Evolutionary conservation across 257 asterid genomes (phyloP).

Genomic region (Primulina tabacum): DNA sequence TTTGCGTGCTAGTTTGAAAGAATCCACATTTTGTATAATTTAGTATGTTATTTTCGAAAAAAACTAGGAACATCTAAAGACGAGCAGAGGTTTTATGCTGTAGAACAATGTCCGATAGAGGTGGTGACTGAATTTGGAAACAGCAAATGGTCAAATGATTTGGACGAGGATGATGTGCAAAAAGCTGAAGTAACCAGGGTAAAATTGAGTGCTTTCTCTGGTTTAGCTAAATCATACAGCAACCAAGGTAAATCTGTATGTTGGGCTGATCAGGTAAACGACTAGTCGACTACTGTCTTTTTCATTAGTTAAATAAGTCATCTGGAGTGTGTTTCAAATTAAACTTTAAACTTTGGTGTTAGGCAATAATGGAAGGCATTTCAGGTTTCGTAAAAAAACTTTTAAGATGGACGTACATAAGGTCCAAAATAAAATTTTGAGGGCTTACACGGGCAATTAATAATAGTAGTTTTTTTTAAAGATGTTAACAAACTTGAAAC

Average conservation of each 20-base stretch:
- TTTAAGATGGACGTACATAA: too few relatives aligned
- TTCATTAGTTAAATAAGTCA: neutral
- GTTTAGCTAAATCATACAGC: constrained; percentile 49
- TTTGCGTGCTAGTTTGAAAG: constrained; percentile 1
- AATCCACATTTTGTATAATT: constrained; percentile 17
- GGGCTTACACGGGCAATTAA: neutral
- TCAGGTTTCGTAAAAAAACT: neutral
- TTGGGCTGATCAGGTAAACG: constrained; percentile 96
- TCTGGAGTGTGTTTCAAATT: too few relatives aligned
- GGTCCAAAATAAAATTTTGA: neutral
- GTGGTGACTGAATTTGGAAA: constrained; percentile 72
- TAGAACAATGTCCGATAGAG: constrained; percentile 42
- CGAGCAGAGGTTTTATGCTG: constrained; percentile 43
- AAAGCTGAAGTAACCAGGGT: constrained; percentile 34
- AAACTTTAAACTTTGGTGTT: neutral
- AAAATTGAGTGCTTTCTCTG: constrained; percentile 48
- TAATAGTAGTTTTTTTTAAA: too few relatives aligned
- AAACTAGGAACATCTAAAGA: constrained; percentile 37
- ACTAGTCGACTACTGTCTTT: constrained; percentile 1
- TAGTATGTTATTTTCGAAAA: constrained; percentile 19
- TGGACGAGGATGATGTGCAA: constrained; percentile 63
- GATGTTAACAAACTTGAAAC: neutral
- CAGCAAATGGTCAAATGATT: constrained; percentile 92
- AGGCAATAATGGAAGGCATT: neutral
- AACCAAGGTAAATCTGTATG: constrained; percentile 93